Evolutionary conservation across 2,329 filamentous ascomycete genomes (phyloP), one percentile per base, ranked within the genome.

Genomic region (Erysiphe pulchra): DNA sequence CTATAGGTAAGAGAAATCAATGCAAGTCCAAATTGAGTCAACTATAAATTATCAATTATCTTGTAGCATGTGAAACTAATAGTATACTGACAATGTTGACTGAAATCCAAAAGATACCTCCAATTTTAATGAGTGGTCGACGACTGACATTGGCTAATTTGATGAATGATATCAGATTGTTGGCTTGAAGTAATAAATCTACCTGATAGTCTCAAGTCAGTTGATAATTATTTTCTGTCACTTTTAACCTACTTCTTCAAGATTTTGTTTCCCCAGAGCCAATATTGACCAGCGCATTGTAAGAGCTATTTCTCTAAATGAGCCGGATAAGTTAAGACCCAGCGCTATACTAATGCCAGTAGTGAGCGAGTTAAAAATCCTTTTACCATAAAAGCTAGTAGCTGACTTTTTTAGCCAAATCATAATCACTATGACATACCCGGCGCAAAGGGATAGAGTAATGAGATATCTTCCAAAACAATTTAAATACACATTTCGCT

Each of bases 271-370:
- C 4, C 57, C 53, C 9, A 56, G 53, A 47, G 58, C 60, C 37
- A 68, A 51, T 28, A 67, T 59, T 55, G 62, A 64, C 63, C 65
- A 68, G n/a, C 65, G 57, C 48, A 65, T 54, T 48, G 65, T 63
- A 12, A 58, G 52, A 3, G 63, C 60, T 58, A 66, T 63, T 24
- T 59, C 59, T 47, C 65, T 65, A 18, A 68, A 56, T 6, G 60
- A 59, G 49, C 57, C 63, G 2, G 61, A 59, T 38, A 66, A 60
- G 41, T 62, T 62, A 43, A 68, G 50, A 46, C 63, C 61, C n/a
- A 67, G 53, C 0, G 55, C 51, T 28, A 67, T 65, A 42, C 61
- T 62, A 4, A 67, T 54, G 0, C 59, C 64, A 0, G 64, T 64
- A 17, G 66, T 62, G 14, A 65, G 49, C 0, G 61, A 55, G 46